Percentiles rank a stretch among this genome's conserved stretches.
phyloP scores from a whole-genome alignment of 1,284 basidiomycete species.

The Ganoderma multipileum region DNA sequence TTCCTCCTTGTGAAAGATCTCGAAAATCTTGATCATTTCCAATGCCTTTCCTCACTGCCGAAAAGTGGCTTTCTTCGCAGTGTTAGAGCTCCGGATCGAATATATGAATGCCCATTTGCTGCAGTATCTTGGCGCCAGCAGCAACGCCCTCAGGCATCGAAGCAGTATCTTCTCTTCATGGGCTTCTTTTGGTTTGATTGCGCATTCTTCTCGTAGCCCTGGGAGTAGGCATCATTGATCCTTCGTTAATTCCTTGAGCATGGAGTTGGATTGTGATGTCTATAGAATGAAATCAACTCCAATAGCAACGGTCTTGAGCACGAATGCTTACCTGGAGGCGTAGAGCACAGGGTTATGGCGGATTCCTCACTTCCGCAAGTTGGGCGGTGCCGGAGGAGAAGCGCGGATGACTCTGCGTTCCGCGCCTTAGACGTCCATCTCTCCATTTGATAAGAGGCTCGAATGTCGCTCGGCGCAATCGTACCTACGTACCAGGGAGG shows the following conservation, averaged over 20 bases:
- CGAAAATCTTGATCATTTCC: background rate
- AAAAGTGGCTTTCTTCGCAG: background rate
- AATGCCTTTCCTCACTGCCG: background rate
- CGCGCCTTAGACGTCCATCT: slow-evolving; percentile 61
- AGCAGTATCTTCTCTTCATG: slow-evolving; percentile 85
- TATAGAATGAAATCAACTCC: slow-evolving; percentile 36
- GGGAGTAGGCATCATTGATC: slow-evolving; percentile 80
- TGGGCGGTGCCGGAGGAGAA: slow-evolving; percentile 65
- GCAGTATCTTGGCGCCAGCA: slow-evolving; percentile 48
- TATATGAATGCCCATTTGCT: background rate
- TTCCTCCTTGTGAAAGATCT: background rate
- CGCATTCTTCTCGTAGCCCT: slow-evolving; percentile 80
- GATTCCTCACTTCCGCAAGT: slow-evolving; percentile 73
- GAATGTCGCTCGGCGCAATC: background rate
- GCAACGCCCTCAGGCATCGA: slow-evolving; percentile 69
- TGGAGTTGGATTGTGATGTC: slow-evolving; percentile 84
- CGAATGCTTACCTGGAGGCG: slow-evolving; percentile 52
- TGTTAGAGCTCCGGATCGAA: slow-evolving; percentile 1
- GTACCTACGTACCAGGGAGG: slow-evolving; percentile 61
- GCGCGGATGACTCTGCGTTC: slow-evolving; percentile 81
- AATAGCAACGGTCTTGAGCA: background rate
- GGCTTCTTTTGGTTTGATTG: slow-evolving; percentile 80
- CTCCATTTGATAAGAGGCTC: slow-evolving; percentile 55
- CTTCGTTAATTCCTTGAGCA: slow-evolving; percentile 83
- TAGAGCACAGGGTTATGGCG: slow-evolving; percentile 85